Base-by-base conservation (phyloP, 495 filamentous ascomycete species). In the Acidiella bohemica region DNA sequence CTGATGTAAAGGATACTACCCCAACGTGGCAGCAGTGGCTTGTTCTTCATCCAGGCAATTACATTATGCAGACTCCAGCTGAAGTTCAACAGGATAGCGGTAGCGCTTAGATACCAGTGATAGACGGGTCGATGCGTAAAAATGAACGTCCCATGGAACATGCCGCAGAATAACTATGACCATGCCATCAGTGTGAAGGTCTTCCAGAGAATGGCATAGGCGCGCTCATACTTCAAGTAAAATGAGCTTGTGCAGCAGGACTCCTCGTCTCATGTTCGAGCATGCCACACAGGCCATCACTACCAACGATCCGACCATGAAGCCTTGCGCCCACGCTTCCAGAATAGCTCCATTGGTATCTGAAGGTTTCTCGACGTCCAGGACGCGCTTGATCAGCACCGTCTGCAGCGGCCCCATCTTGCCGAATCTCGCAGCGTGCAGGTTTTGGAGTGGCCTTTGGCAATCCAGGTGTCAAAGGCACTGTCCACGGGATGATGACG, bases 41-140 rank as follows among this genome's bases (percentile, higher is more conserved):
- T 56, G 31, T 53, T 59, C 53, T 63, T 63, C 36, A 63, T 54
- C 60, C 60, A 63, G 0, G 60, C 50, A 31, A 63, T 57, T 18
- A 63, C 49, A 36, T 63, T 63, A 45, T 63, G 60, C 8, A 63
- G 37, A 1, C 33, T 51, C 59, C 59, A 61, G 23, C 53, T 56
- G 13, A 48, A 41, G 33, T 44, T 47, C 30, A 50, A 51, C 13
- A 56, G 47, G 10, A 60, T 58, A 12, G 60, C 60, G 20, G 50
- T 56, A 26, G 45, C 42, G 21, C 48, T 53, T 12, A 63, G 55
- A 47, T 57, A 63, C 60, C 58, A 60, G 13, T 43, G 49, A 36
- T 58, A 53, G 0, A 54, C 37, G 4, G 58, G 59, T 11, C 27
- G 21, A 26, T 54, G 27, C 12, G 47, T 50, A 39, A 63, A 63